Conservation (phyloP, 257 asterid species). For the Plantago major region DNA sequence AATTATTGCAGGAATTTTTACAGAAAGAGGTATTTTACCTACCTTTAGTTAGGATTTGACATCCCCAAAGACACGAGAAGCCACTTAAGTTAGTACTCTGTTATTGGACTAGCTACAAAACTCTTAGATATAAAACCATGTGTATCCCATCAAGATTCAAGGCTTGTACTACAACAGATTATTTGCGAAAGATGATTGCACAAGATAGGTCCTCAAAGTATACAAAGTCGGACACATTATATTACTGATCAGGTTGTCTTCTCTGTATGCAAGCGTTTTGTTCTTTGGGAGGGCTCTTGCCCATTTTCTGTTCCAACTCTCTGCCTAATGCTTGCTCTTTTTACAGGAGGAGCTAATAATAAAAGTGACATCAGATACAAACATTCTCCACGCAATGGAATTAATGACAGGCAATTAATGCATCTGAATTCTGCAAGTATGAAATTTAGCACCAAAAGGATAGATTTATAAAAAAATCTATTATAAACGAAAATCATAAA, state of each 20-base stretch:
- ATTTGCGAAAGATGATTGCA: slow-evolving; percentile 55
- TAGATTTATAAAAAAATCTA: too few species aligned
- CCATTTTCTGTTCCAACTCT: too few species aligned
- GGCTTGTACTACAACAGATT: slow-evolving; percentile 24
- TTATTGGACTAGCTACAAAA: too few species aligned
- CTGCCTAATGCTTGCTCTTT: not conserved
- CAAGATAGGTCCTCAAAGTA: slow-evolving; percentile 68
- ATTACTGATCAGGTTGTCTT: slow-evolving; percentile 59
- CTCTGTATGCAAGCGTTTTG: slow-evolving; percentile 1
- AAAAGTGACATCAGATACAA: slow-evolving; percentile 66
- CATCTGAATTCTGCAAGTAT: too few species aligned
- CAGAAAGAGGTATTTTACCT: slow-evolving; percentile 59
- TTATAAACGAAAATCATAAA: too few species aligned
- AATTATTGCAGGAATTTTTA: slow-evolving; percentile 66
- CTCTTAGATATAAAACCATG: too few species aligned
- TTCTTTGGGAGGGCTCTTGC: not conserved
- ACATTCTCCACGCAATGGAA: slow-evolving; percentile 75
- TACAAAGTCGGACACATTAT: slow-evolving; percentile 75
- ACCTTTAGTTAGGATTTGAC: too few species aligned
- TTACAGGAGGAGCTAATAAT: slow-evolving; percentile 53
- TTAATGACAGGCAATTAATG: slow-evolving; percentile 59
- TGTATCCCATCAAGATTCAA: too few species aligned
- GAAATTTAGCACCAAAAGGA: too few species aligned
- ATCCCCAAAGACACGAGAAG: too few species aligned
- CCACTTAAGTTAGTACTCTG: not conserved